Percentiles rank a stretch among this genome's conserved stretches.
Conservation (phyloP, 345 rosid genomes). For the Hibiscus syriacus region DNA sequence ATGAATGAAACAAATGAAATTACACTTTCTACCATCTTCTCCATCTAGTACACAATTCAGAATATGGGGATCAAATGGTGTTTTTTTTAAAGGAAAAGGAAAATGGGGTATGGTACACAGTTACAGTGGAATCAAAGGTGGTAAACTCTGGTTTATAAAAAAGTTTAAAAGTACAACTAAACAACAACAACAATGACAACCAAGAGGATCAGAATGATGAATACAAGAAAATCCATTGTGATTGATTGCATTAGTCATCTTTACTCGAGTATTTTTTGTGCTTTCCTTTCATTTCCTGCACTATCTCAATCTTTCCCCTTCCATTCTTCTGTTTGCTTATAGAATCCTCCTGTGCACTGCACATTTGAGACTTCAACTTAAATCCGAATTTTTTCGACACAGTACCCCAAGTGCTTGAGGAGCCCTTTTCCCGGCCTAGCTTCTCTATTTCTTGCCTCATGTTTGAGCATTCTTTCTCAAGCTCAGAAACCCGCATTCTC, state of each 20-base stretch:
- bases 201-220: neutral
- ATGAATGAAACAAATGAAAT: neutral
- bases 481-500: conserved; percentile 94
- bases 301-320: conserved; percentile 48
- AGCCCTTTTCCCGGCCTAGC: conserved; percentile 43
- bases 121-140: conserved; percentile 8
- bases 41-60: neutral
- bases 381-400: conserved; percentile 70
- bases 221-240: neutral
- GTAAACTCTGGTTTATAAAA: neutral
- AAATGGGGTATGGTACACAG: conserved; percentile 3
- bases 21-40: neutral
- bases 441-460: conserved; percentile 96
- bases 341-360: conserved; percentile 89
- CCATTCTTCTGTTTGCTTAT: conserved; percentile 57
- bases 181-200: conserved; percentile 8
- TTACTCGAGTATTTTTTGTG: conserved; percentile 47
- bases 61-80: neutral
- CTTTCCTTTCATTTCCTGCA: conserved; percentile 38
- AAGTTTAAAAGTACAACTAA: conserved; percentile 10
- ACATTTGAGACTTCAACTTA: conserved; percentile 87
- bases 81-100: neutral
- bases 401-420: conserved; percentile 41
- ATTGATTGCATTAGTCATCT: conserved; percentile 20
- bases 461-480: conserved; percentile 55